Conservation (phyloP, 129 eudicot species). For the Logfia minima region DNA sequence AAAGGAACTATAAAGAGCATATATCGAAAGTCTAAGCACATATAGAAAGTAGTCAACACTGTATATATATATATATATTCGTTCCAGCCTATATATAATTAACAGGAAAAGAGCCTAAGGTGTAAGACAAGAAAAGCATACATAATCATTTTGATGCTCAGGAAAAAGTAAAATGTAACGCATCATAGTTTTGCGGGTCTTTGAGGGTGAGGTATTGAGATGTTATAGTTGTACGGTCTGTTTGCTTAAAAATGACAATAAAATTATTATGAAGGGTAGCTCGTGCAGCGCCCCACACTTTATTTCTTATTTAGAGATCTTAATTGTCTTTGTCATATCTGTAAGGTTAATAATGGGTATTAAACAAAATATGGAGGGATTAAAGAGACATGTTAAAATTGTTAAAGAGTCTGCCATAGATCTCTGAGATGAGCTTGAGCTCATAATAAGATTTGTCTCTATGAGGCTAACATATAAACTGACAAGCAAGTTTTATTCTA, state of each 20-base stretch:
- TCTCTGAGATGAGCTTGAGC: background rate
- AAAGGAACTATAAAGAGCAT: background rate
- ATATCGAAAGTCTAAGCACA: background rate
- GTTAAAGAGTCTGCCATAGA: background rate
- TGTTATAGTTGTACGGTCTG: background rate
- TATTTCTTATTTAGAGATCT: background rate
- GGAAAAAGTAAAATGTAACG: background rate
- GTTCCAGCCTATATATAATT: background rate
- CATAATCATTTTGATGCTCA: background rate
- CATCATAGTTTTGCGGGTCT: background rate
- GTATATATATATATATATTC: background rate
- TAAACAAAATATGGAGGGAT: background rate
- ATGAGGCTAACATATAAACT: background rate
- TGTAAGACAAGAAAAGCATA: background rate
- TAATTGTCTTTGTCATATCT: background rate
- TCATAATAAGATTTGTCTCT: background rate
- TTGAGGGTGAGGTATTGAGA: background rate
- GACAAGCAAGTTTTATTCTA: background rate
- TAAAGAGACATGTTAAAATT: background rate
- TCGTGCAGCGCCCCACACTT: background rate
- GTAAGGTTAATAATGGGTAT: background rate
- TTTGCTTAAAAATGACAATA: background rate
- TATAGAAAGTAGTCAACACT: background rate
- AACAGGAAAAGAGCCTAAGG: background rate
- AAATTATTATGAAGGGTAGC: background rate